Evolutionary conservation across 2,329 filamentous ascomycete species (phyloP).

Genomic region (Aspergillus sp.): DNA sequence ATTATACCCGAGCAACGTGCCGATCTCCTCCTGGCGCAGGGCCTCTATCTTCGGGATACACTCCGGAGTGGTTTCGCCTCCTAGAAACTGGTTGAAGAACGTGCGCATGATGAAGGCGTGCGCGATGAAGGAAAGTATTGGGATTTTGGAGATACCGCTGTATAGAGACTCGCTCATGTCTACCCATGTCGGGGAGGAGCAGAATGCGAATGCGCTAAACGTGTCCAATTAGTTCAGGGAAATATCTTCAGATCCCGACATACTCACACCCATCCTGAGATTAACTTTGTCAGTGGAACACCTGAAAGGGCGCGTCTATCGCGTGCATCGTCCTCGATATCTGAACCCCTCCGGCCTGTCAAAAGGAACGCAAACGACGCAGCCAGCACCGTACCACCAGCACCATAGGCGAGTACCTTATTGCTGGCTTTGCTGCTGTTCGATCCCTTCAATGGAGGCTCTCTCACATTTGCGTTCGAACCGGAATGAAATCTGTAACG

Average conservation of each 20-base stretch:
- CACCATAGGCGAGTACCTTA: no score
- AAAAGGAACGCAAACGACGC: no score
- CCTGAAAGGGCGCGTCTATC: neutral
- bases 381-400: no score
- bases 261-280: neutral
- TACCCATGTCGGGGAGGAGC: slow-evolving; percentile 7
- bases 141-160: neutral
- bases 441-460: no score
- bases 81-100: neutral
- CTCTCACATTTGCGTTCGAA: no score
- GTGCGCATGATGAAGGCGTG: neutral
- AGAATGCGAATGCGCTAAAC: slow-evolving; percentile 3
- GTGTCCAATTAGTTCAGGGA: neutral
- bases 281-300: neutral
- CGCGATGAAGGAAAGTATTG: neutral
- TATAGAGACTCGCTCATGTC: slow-evolving; percentile 5
- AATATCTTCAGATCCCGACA: no score
- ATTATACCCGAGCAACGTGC: slow-evolving; percentile 5
- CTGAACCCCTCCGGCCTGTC: no score
- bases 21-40: neutral
- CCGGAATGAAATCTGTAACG: no score
- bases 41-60: neutral
- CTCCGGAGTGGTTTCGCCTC: neutral
- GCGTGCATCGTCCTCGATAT: no score
- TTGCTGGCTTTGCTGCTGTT: no score